Evolutionary conservation across 2,329 filamentous ascomycete genomes (phyloP).

Genomic region (Pseudovirgaria hyperparasitica): DNA sequence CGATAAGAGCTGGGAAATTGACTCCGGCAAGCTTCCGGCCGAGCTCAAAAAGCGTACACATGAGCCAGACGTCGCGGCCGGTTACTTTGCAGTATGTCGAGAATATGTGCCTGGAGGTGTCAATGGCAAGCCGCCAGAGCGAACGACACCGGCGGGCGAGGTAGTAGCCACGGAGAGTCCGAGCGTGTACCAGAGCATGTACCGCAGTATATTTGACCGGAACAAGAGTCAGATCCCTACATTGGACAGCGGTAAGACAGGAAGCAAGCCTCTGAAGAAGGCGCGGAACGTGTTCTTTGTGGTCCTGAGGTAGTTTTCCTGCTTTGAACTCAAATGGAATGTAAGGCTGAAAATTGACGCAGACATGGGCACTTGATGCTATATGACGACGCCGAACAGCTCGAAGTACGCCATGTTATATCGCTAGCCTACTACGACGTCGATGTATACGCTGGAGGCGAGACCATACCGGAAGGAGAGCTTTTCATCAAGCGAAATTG

Average conservation of each 20-base stretch:
- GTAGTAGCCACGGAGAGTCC: slow-evolving; percentile 70
- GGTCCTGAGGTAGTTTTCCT: slow-evolving; percentile 54
- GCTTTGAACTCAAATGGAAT: not conserved
- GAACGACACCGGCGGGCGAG: slow-evolving; percentile 66
- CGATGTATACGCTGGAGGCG: slow-evolving; percentile 70
- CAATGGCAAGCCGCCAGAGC: slow-evolving; percentile 84
- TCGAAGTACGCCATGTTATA: slow-evolving; percentile 93
- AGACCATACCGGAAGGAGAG: slow-evolving; percentile 74
- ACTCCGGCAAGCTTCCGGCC: slow-evolving; percentile 38
- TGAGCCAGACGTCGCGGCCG: slow-evolving; percentile 69
- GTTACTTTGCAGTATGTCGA: slow-evolving; percentile 89
- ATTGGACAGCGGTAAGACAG: slow-evolving; percentile 40
- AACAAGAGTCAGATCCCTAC: slow-evolving; percentile 44
- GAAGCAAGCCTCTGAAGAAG: too few relatives aligned
- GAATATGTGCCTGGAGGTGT: slow-evolving; percentile 87
- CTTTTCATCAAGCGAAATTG: slow-evolving; percentile 93
- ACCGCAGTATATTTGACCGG: slow-evolving; percentile 85
- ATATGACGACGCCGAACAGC: slow-evolving; percentile 88
- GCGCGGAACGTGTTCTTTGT: slow-evolving; percentile 89
- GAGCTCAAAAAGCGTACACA: slow-evolving; percentile 44
- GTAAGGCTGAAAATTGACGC: slow-evolving; percentile 4
- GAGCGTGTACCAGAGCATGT: slow-evolving; percentile 97
- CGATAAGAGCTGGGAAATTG: slow-evolving; percentile 8
- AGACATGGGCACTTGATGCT: slow-evolving; percentile 95
- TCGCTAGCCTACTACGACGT: slow-evolving; percentile 81